Base-by-base conservation (phyloP, 2,329 filamentous ascomycete genomes). In the Penicillium corylophilum region DNA sequence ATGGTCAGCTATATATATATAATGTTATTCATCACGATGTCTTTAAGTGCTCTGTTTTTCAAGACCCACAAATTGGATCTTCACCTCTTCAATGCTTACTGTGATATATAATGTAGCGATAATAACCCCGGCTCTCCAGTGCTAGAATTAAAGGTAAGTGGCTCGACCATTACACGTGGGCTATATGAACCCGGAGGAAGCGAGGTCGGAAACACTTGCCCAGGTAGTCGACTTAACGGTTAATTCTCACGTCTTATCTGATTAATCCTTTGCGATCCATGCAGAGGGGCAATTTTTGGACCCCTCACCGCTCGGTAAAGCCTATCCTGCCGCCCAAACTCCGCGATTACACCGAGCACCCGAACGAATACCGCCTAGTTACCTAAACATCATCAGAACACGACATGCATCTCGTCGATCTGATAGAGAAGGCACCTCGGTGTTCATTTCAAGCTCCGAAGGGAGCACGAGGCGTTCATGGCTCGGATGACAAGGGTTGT, bases 331-430 rank as follows among this genome's bases (percentile, higher is more conserved):
- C 18, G n/a, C 45, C 23, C 28, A 51, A 57, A 16, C 26, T 22
- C 59, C 59, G 60, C 48, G 55, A 60, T 56, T 60, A 47, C 55
- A 48, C 59, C 60, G 59, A 61, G 57, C 47, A 48, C 16, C 56
- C 55, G 54, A 42, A 31, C 22, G 36, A 13, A 45, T 38, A 35
- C 41, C 29, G 43, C 18, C 16, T 2, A n/a, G 10, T 42, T 16
- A 16, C 5, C 33, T 24, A 3, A 7, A 15, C 24, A 7, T 20
- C 22, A 12, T 23, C 13, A 15, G n/a, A 24, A n/a, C 3, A 4
- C 38, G 5, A 12, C 5, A 5, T 2, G 5, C 6, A 40, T 40
- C 8, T 40, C 12, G 20, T 15, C 20, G 9, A 15, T 10, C 15
- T 3, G 16, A 28, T 31, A 13, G 16, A 15, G n/a, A 15, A 33